Conservation (phyloP, 495 filamentous ascomycete species). For the Daldinia decipiens region DNA sequence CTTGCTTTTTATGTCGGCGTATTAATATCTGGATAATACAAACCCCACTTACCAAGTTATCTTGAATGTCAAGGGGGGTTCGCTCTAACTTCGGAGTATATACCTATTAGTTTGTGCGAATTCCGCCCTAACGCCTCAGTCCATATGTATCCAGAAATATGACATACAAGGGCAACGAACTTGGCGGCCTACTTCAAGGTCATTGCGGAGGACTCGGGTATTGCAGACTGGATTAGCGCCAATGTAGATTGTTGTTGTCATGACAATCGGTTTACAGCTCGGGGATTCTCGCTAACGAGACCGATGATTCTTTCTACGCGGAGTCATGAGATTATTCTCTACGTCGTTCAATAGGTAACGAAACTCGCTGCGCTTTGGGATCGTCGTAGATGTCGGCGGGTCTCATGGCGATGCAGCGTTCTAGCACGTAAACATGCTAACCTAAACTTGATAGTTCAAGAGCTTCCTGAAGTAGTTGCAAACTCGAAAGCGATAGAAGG, state of each 20-base stretch:
- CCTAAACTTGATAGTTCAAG: slow-evolving; percentile 39
- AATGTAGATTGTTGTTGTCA: slow-evolving; percentile 18
- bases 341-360: slow-evolving; percentile 31
- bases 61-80: too few relatives aligned
- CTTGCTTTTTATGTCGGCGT: too few relatives aligned
- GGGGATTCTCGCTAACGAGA: slow-evolving; percentile 50
- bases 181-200: too few relatives aligned
- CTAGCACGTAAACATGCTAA: slow-evolving; percentile 26
- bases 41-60: too few relatives aligned
- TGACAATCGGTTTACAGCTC: slow-evolving; percentile 23
- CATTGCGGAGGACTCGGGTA: slow-evolving; percentile 46
- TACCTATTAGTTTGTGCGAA: too few relatives aligned
- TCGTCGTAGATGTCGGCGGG: slow-evolving; percentile 52
- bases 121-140: too few relatives aligned
- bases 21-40: too few relatives aligned
- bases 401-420: background rate
- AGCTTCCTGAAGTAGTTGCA: slow-evolving; percentile 47
- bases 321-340: slow-evolving; percentile 35
- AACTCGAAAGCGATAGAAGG: slow-evolving; percentile 25
- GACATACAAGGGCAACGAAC: too few relatives aligned
- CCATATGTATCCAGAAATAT: too few relatives aligned
- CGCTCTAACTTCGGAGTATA: too few relatives aligned
- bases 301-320: slow-evolving; percentile 46
- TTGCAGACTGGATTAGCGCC: slow-evolving; percentile 51
- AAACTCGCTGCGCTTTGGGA: slow-evolving; percentile 18